phyloP scores from a whole-genome alignment of 2,329 filamentous ascomycete genomes.

The Amesomyces nigricolor region DNA sequence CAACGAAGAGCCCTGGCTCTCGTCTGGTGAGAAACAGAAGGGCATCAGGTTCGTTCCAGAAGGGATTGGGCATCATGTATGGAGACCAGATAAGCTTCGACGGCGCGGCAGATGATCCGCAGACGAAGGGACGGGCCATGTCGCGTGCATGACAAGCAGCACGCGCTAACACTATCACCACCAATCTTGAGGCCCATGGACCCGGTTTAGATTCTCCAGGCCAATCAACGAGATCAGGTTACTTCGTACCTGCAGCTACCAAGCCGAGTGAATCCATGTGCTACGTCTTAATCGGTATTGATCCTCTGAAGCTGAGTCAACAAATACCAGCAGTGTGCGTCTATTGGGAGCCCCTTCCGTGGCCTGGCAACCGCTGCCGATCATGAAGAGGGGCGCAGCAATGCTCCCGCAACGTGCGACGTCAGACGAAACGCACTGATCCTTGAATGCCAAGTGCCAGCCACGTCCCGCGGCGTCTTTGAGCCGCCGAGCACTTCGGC shows the following conservation, averaged over 20 bases:
- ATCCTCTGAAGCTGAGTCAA: too few relatives aligned
- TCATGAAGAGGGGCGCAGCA: conserved; percentile 15
- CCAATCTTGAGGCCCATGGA: conserved; percentile 12
- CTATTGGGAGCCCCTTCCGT: too few relatives aligned
- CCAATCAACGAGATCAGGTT: conserved; percentile 8
- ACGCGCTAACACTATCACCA: conserved; percentile 1
- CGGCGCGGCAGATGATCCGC: background rate
- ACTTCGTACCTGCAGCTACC: conserved; percentile 16
- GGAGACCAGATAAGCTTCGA: background rate
- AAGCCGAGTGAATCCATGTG: background rate
- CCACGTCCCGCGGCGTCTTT: conserved; percentile 2
- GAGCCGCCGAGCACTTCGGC: background rate
- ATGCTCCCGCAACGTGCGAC: conserved; percentile 13
- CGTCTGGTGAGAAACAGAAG: too few relatives aligned
- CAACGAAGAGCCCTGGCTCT: too few relatives aligned
- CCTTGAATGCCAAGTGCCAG: conserved; percentile 12
- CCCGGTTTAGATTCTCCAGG: conserved; percentile 1
- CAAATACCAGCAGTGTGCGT: too few relatives aligned
- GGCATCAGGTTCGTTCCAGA: too few relatives aligned
- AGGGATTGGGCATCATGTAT: background rate
- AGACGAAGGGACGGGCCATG: background rate
- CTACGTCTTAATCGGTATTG: background rate
- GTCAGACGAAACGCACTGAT: conserved; percentile 4
- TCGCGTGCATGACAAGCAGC: conserved; percentile 12
- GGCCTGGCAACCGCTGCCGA: conserved; percentile 14